Conservation (phyloP, 495 filamentous ascomycete genomes). For the Tirmania nivea region DNA sequence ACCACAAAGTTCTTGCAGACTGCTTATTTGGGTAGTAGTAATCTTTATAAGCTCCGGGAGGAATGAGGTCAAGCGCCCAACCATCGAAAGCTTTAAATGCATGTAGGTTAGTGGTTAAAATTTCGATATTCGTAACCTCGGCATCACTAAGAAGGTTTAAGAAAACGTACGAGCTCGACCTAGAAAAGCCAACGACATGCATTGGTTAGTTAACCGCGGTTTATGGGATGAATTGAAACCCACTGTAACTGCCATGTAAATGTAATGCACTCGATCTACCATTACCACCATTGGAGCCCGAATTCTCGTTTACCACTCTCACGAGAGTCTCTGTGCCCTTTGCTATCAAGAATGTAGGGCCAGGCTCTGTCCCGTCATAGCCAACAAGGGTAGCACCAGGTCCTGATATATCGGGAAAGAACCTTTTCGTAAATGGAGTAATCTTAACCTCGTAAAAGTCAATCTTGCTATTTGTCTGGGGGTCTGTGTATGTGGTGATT, state of each 20-base stretch:
- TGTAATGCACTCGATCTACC: conserved; percentile 25
- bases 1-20: conserved; percentile 32
- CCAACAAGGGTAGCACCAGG: conserved; percentile 26
- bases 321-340: conserved; percentile 30
- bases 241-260: conserved; percentile 31
- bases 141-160: neutral
- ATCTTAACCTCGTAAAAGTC: conserved; percentile 31
- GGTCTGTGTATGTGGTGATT: conserved; percentile 16
- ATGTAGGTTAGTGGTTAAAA: neutral
- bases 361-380: conserved; percentile 34
- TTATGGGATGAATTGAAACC: neutral
- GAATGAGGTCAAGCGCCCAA: conserved; percentile 34
- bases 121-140: no score
- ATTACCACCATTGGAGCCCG: neutral
- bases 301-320: conserved; percentile 31
- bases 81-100: conserved; percentile 25
- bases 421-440: conserved; percentile 24
- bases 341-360: conserved; percentile 28
- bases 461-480: conserved; percentile 7
- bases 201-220: neutral
- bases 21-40: conserved; percentile 41
- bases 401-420: conserved; percentile 25
- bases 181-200: neutral
- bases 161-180: conserved; percentile 11
- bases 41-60: conserved; percentile 33